Percentiles rank a stretch among this genome's conserved stretches.
phyloP scores from a whole-genome alignment of 73 alveolate genomes.

The Symbiodinium natans region DNA sequence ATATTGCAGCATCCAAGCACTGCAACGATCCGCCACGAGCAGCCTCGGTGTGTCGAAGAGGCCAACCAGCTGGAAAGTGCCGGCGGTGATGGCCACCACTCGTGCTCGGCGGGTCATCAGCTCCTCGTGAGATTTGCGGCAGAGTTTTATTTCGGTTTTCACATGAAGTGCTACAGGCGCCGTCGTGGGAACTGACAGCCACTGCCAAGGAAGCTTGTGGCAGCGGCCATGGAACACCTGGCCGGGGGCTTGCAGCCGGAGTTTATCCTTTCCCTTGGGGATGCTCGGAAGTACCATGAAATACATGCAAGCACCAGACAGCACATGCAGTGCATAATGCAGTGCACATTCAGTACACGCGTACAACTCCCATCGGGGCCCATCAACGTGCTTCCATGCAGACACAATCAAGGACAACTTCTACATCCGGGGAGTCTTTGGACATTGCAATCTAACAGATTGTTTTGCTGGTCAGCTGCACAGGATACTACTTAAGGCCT shows the following conservation, averaged over 20 bases:
- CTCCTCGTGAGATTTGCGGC: neutral
- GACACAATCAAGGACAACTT: slow-evolving; percentile 45
- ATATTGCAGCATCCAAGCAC: neutral
- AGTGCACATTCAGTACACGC: neutral
- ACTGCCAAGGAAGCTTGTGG: slow-evolving; percentile 33
- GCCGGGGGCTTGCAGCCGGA: slow-evolving; percentile 52
- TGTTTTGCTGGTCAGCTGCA: too few relatives aligned
- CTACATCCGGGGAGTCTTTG: slow-evolving; percentile 77
- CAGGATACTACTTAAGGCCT: too few relatives aligned
- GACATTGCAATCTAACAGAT: too few relatives aligned
- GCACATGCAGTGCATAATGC: neutral
- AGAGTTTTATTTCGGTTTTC: too few relatives aligned
- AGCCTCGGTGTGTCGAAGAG: neutral
- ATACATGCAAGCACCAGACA: neutral
- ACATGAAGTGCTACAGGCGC: too few relatives aligned
- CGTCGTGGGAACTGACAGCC: too few relatives aligned
- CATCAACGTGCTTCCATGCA: too few relatives aligned
- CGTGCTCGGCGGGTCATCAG: slow-evolving; percentile 44
- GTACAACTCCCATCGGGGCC: neutral
- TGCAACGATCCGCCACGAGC: neutral
- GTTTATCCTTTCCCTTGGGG: slow-evolving; percentile 73
- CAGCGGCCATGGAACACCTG: slow-evolving; percentile 69
- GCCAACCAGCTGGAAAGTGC: slow-evolving; percentile 23
- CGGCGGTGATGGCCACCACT: slow-evolving; percentile 61
- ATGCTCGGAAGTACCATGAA: neutral